Conservation (phyloP, 2,329 filamentous ascomycete species). For the Akanthomyces dipterigenus region DNA sequence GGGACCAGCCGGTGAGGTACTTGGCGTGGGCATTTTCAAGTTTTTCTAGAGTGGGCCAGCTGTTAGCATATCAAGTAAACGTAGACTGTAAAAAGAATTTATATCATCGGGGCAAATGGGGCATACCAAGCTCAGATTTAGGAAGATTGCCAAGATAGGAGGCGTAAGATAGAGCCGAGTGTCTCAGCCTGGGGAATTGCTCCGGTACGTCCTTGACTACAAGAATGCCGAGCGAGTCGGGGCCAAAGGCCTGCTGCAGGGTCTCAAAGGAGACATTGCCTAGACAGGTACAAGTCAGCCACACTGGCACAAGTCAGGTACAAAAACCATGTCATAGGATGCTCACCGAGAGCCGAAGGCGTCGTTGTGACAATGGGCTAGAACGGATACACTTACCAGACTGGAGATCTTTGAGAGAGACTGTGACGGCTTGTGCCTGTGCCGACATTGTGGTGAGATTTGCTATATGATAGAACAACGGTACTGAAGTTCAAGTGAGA, state of each 20-base stretch:
- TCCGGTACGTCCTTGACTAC: conserved; percentile 80
- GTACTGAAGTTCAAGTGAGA: background rate
- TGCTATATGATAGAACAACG: no score
- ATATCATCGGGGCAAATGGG: conserved; percentile 16
- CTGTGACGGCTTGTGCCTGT: conserved; percentile 50
- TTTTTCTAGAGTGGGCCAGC: conserved; percentile 32
- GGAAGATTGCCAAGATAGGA: conserved; percentile 84
- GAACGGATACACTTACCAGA: conserved; percentile 37
- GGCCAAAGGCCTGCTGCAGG: conserved; percentile 77
- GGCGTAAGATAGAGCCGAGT: conserved; percentile 72
- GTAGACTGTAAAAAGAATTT: no score
- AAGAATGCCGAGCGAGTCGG: conserved; percentile 83
- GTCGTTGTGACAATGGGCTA: background rate
- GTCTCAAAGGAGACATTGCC: conserved; percentile 61
- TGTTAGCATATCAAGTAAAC: background rate
- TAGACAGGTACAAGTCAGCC: background rate
- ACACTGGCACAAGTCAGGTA: background rate
- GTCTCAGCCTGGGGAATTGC: conserved; percentile 65
- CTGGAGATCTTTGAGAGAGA: conserved; percentile 55
- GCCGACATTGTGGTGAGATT: conserved; percentile 31
- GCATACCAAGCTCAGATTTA: conserved; percentile 58
- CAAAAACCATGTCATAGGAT: background rate
- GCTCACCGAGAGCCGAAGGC: background rate
- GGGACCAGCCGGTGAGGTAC: conserved; percentile 69
- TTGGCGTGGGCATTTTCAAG: conserved; percentile 55